These are phyloP conservation scores for Aspergillus wentii DNA, from an alignment of 495 filamentous ascomycete species.

Conservation along the genomic window DNA sequence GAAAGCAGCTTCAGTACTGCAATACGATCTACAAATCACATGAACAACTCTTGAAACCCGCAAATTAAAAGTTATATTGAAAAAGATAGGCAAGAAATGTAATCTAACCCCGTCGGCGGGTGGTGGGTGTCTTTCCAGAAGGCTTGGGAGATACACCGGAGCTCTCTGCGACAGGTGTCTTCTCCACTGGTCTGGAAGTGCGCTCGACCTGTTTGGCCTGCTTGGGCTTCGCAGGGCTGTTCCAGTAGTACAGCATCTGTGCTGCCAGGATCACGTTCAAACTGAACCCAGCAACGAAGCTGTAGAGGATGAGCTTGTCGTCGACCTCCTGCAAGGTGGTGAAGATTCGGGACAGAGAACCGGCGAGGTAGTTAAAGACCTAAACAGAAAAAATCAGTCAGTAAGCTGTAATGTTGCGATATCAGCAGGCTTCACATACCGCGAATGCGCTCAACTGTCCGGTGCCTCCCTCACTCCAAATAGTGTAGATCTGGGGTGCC, in stretches of 20 bases:
- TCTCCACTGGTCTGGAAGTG: constrained; percentile 24
- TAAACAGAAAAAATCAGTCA: constrained; percentile 26
- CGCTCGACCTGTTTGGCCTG: constrained; percentile 37
- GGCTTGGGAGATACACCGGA: constrained; percentile 29
- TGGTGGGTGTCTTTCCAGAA: constrained; percentile 37
- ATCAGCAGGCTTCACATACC: constrained; percentile 50
- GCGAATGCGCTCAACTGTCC: constrained; percentile 95
- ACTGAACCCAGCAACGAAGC: constrained; percentile 81
- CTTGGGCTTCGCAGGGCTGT: constrained; percentile 47
- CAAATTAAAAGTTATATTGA: no score
- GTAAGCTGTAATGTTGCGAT: neutral
- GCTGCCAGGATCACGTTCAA: constrained; percentile 81
- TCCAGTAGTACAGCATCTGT: constrained; percentile 99
- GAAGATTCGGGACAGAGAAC: constrained; percentile 89
- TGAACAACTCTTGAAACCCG: no score
- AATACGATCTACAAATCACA: no score
- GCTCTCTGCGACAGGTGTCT: constrained; percentile 26
- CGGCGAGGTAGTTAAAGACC: constrained; percentile 97
- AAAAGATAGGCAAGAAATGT: constrained; percentile 6
- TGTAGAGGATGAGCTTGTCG: constrained; percentile 90
- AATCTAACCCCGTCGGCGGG: constrained; percentile 43
- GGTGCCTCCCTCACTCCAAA: constrained; percentile 79
- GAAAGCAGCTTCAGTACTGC: no score
- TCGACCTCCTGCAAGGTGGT: constrained; percentile 95
- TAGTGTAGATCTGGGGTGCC: constrained; percentile 82